Evolutionary conservation across 2,329 filamentous ascomycete genomes (phyloP).

Genomic region (Ceratocystis papillata): DNA sequence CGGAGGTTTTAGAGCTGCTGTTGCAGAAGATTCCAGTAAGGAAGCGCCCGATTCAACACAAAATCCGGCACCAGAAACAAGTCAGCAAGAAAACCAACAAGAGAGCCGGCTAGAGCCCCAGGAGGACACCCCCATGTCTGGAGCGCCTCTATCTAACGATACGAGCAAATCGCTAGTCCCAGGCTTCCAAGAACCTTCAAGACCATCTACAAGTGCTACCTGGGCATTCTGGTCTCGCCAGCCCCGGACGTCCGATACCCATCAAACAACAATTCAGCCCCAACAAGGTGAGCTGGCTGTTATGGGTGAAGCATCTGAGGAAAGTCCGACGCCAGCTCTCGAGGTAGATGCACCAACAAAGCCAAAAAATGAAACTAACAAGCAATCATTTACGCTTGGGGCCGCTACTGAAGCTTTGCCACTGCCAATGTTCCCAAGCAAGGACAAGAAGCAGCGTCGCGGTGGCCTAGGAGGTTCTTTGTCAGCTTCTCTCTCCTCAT

Average conservation of each 20-base stretch:
- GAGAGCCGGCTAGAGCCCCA: not conserved
- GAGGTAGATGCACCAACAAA: not conserved
- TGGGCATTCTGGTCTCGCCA: conserved; percentile 76
- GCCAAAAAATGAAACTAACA: not conserved
- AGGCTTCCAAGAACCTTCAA: not conserved
- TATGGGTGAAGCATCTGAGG: conserved; percentile 46
- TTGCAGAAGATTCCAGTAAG: not conserved
- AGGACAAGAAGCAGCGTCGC: conserved; percentile 15
- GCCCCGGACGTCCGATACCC: conserved; percentile 29
- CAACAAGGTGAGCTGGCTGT: conserved; percentile 46
- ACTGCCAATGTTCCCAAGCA: not conserved
- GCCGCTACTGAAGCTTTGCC: not conserved
- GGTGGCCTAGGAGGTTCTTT: not conserved
- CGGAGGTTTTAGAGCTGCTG: not conserved
- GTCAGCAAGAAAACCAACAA: not conserved
- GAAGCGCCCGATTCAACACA: not conserved
- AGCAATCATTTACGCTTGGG: not conserved
- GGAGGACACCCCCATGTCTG: not conserved
- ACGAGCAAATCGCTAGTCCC: not conserved
- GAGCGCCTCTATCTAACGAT: not conserved
- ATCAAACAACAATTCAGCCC: not conserved
- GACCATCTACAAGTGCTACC: conserved; percentile 45
- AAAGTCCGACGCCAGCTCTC: conserved; percentile 40
- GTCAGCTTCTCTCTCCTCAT: conserved; percentile 32
- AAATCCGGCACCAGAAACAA: not conserved